Conservation (phyloP, 176 grass and related monocot species). For the Carex kokanica region DNA sequence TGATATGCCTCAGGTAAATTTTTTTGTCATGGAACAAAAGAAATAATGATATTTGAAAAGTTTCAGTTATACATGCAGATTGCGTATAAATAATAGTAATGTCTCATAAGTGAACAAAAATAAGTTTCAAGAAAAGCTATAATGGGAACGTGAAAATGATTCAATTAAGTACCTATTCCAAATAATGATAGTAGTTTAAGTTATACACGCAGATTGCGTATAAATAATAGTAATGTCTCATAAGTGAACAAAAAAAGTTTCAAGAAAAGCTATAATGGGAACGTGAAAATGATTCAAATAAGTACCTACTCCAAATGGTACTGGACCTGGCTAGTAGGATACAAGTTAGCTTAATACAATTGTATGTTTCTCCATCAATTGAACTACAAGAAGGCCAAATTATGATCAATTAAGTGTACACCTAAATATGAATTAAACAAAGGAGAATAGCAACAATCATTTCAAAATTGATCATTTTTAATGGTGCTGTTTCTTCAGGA, state of each 20-base stretch:
- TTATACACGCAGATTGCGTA: not conserved
- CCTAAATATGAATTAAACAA: not conserved
- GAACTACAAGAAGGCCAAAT: not conserved
- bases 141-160: not conserved
- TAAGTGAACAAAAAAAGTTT: constrained; percentile 4
- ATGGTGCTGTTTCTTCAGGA: constrained; percentile 42
- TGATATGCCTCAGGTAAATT: too few species aligned
- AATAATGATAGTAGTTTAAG: constrained; percentile 6
- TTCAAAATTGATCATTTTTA: not conserved
- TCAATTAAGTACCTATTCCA: not conserved
- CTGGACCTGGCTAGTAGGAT: not conserved
- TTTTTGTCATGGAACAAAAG: too few species aligned
- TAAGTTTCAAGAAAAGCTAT: not conserved
- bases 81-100: not conserved
- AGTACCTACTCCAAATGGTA: not conserved
- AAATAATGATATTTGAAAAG: too few species aligned
- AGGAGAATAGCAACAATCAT: not conserved
- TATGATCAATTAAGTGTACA: not conserved
- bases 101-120: constrained; percentile 6
- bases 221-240: not conserved
- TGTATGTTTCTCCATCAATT: not conserved
- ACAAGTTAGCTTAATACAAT: not conserved
- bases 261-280: not conserved
- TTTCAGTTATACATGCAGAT: not conserved
- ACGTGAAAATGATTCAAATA: not conserved